Conservation (phyloP, 192 early-diverging fungal species). For the Gorgonomyces haynaldii region DNA sequence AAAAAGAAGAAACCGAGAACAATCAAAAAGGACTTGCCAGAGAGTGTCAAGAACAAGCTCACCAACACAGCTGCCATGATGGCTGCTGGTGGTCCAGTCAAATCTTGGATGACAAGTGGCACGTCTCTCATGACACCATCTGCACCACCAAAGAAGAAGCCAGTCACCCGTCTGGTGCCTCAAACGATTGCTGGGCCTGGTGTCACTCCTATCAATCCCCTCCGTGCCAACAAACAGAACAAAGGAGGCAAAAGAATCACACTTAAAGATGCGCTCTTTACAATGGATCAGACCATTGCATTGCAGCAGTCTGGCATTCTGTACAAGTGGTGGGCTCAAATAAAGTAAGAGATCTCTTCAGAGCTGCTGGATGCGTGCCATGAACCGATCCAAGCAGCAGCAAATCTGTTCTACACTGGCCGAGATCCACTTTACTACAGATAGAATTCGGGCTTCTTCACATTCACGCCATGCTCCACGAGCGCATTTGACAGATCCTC, state of each 20-base stretch:
- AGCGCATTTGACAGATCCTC: constrained; percentile 85
- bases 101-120: constrained; percentile 7
- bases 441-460: constrained; percentile 93
- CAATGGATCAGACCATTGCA: background rate
- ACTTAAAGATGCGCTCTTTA: constrained; percentile 6
- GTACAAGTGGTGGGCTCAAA: constrained; percentile 10
- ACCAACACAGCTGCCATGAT: constrained; percentile 7
- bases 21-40: constrained; percentile 10
- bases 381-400: too few species aligned
- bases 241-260: constrained; percentile 4
- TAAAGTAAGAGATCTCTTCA: too few species aligned
- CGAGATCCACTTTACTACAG: constrained; percentile 41
- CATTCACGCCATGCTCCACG: constrained; percentile 85
- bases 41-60: constrained; percentile 6
- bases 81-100: constrained; percentile 6
- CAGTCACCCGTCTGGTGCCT: background rate
- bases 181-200: background rate
- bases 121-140: background rate
- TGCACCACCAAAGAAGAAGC: background rate
- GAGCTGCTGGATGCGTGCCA: too few species aligned
- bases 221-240: background rate
- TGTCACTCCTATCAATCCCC: background rate
- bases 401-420: too few species aligned
- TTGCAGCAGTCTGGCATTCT: background rate
- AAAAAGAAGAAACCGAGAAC: background rate